phyloP scores from a whole-genome alignment of 208 protist species.

The Leishmania aethiopica region DNA sequence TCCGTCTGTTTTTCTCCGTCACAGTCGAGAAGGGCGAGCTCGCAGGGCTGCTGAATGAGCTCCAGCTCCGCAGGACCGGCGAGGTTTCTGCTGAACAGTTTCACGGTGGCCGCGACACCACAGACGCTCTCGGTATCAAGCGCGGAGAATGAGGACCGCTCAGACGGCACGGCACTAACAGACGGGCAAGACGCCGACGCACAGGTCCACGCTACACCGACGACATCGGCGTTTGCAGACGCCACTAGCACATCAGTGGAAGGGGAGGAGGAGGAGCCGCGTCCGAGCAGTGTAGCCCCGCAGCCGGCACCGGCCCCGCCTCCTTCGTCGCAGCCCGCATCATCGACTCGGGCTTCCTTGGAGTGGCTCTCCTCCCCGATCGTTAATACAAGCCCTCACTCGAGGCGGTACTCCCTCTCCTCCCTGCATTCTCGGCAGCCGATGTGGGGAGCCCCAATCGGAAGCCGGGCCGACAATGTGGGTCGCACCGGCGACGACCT shows the following conservation, averaged over 20 bases:
- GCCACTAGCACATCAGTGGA: not conserved
- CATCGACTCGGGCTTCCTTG: not conserved
- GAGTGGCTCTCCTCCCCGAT: not conserved
- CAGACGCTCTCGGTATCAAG: slow-evolving; percentile 1
- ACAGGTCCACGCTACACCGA: not conserved
- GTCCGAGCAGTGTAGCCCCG: slow-evolving; percentile 16
- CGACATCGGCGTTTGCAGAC: not conserved
- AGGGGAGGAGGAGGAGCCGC: slow-evolving; percentile 16
- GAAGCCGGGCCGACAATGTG: not conserved
- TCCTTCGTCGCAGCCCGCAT: not conserved
- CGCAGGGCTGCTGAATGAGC: slow-evolving; percentile 5
- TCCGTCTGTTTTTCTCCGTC: not conserved
- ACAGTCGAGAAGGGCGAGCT: not conserved
- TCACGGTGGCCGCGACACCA: slow-evolving; percentile 26
- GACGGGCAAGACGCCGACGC: not conserved
- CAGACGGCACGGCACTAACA: not conserved
- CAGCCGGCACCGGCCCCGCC: slow-evolving; percentile 17
- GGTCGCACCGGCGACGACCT: not conserved
- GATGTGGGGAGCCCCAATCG: not conserved
- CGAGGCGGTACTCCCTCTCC: not conserved
- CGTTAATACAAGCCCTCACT: too few relatives aligned
- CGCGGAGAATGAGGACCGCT: not conserved
- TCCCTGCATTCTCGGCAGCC: not conserved
- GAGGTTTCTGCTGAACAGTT: slow-evolving; percentile 26
- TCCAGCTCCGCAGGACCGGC: slow-evolving; percentile 18